Evolutionary conservation across 139 green algal species (phyloP).

Genomic region (Bryopsis sp.): DNA sequence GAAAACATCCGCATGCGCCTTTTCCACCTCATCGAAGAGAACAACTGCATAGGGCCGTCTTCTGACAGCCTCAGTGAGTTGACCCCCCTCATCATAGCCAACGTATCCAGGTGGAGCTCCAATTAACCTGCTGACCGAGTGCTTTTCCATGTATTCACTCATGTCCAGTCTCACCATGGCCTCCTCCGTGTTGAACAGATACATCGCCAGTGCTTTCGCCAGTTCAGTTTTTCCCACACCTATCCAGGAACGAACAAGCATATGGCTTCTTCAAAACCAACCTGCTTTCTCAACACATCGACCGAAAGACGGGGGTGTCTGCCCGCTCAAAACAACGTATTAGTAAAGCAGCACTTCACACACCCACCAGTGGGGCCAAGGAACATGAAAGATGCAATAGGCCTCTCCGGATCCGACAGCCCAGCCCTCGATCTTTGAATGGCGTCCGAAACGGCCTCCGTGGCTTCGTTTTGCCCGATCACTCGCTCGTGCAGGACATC

Average conservation of each 20-base stretch:
- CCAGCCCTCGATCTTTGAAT: conserved; percentile 92
- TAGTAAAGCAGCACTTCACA: too few relatives aligned
- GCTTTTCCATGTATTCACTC: conserved; percentile 97
- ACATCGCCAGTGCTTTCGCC: conserved; percentile 77
- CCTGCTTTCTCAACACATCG: too few relatives aligned
- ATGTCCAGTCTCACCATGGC: conserved; percentile 89
- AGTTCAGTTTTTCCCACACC: conserved; percentile 98
- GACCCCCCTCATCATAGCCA: conserved; percentile 66
- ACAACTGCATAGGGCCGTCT: conserved; percentile 75
- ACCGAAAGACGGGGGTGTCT: too few relatives aligned
- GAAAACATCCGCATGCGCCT: conserved; percentile 97
- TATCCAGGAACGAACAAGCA: too few relatives aligned
- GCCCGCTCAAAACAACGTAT: too few relatives aligned
- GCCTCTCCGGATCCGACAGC: conserved; percentile 74
- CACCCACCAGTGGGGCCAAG: conserved; percentile 79
- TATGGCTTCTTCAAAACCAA: too few relatives aligned
- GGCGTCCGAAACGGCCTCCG: conserved; percentile 82
- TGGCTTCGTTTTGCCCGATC: conserved; percentile 78
- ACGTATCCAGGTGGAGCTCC: conserved; percentile 91
- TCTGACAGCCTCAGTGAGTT: conserved; percentile 79
- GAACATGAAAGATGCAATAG: conserved; percentile 98
- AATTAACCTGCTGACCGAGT: conserved; percentile 72
- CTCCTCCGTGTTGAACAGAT: conserved; percentile 80
- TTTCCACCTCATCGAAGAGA: conserved; percentile 97
- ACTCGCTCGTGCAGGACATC: conserved; percentile 88